A percentile compares a stretch with the other conserved stretches of the same genome.
Evolutionary conservation across 192 early-diverging fungal genomes (phyloP).

Genomic region (Pilobolus umbonatus): DNA sequence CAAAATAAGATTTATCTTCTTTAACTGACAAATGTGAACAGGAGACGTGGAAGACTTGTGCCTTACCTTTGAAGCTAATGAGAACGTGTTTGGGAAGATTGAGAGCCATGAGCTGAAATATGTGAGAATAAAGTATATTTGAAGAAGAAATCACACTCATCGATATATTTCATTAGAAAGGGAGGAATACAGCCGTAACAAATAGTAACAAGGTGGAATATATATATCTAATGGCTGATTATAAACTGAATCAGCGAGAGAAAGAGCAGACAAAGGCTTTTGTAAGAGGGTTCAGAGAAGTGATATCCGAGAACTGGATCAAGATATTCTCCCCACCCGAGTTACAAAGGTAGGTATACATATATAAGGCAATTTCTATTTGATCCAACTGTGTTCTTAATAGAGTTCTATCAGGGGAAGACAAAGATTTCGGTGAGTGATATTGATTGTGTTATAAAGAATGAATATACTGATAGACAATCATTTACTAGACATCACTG

Average conservation of each 20-base stretch:
- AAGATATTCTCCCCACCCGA: slow-evolving; percentile 85
- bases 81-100: slow-evolving; percentile 50
- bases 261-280: slow-evolving; percentile 67
- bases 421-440: slow-evolving; percentile 52
- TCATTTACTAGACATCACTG: slow-evolving; percentile 47
- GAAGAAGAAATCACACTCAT: neutral
- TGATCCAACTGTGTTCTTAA: neutral
- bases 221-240: slow-evolving; percentile 71
- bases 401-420: slow-evolving; percentile 59
- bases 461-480: slow-evolving; percentile 24
- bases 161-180: slow-evolving; percentile 30
- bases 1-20: neutral
- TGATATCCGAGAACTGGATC: slow-evolving; percentile 80
- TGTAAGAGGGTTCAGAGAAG: slow-evolving; percentile 59
- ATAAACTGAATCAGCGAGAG: slow-evolving; percentile 67
- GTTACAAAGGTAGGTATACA: too few relatives aligned
- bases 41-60: slow-evolving; percentile 62
- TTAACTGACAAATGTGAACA: slow-evolving; percentile 2
- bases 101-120: slow-evolving; percentile 34
- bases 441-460: neutral
- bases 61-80: slow-evolving; percentile 54
- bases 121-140: slow-evolving; percentile 17
- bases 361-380: slow-evolving; percentile 24
- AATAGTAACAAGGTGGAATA: slow-evolving; percentile 63
- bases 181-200: slow-evolving; percentile 53